Evolutionary conservation across 225 moss, liverwort and hornwort species (phyloP).

Genomic region (Bryoerythrophyllum caledonicum): DNA sequence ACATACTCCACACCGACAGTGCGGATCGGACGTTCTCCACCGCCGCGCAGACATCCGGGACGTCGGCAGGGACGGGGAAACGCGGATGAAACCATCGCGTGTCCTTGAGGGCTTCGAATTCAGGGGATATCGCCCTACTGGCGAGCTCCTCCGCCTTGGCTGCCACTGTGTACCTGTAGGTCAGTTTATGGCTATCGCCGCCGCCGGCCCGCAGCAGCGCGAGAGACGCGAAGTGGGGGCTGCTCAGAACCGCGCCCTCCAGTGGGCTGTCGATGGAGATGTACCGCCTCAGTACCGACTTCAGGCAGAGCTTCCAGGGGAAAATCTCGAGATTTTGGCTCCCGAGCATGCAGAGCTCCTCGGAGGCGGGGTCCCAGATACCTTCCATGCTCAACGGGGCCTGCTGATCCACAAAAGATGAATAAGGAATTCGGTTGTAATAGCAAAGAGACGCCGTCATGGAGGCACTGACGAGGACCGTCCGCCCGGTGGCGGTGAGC

Average conservation of each 20-base stretch:
- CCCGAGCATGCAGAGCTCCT: neutral
- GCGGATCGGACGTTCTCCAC: neutral
- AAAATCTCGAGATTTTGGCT: too few relatives aligned
- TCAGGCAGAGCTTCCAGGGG: neutral
- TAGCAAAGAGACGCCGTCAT: neutral
- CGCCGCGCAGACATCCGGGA: neutral
- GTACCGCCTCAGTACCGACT: neutral
- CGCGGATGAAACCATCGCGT: neutral
- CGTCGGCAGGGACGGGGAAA: neutral
- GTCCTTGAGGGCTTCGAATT: neutral
- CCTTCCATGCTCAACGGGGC: neutral
- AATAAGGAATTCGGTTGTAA: neutral
- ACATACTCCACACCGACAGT: neutral
- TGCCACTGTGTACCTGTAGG: neutral
- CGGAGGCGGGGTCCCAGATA: neutral
- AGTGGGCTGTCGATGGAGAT: neutral
- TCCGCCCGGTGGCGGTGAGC: neutral
- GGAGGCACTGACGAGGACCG: neutral
- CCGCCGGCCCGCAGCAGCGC: neutral
- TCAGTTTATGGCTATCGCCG: neutral
- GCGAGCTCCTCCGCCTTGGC: neutral
- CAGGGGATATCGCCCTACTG: neutral
- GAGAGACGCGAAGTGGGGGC: neutral
- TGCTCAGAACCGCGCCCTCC: too few relatives aligned
- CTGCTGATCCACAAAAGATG: neutral